phyloP scores from a whole-genome alignment of 768 basidiomycete species.

The Suillus cothurnatus region DNA sequence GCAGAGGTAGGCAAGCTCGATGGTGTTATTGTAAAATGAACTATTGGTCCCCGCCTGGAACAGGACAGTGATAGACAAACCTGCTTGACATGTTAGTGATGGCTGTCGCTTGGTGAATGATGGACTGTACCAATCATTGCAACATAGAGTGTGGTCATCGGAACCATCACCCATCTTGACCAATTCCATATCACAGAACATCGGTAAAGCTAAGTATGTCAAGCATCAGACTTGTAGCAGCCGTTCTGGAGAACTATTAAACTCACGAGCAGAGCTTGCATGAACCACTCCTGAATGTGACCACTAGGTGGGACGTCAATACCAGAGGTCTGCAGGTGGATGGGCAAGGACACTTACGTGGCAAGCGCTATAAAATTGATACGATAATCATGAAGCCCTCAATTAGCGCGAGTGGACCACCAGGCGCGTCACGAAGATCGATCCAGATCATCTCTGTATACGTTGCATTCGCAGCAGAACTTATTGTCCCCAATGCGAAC shows the following conservation, averaged over 20 bases:
- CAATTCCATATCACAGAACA: conserved; percentile 20
- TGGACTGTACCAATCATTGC: conserved; percentile 16
- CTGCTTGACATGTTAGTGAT: conserved; percentile 5
- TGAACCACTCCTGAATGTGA: conserved; percentile 33
- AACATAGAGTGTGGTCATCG: conserved; percentile 18
- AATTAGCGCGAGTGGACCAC: conserved; percentile 16
- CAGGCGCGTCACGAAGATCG: conserved; percentile 24
- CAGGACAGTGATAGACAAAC: conserved; percentile 21
- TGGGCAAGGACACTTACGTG: conserved; percentile 14
- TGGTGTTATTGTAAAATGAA: conserved; percentile 24
- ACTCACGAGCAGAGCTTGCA: conserved; percentile 22
- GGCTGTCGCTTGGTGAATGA: background rate
- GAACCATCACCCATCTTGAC: conserved; percentile 16
- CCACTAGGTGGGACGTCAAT: conserved; percentile 16
- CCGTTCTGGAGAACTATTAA: background rate
- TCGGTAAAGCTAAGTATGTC: conserved; percentile 7
- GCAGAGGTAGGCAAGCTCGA: conserved; percentile 30
- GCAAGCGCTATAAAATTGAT: conserved; percentile 24
- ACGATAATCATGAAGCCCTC: conserved; percentile 16
- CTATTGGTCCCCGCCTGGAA: conserved; percentile 14
- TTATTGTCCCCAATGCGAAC: conserved; percentile 29
- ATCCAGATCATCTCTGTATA: conserved; percentile 36
- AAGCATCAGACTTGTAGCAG: background rate
- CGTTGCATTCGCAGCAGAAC: conserved; percentile 25
- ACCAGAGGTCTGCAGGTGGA: background rate